Evolutionary conservation across 2,329 filamentous ascomycete species (phyloP).

Genomic region (Colletotrichum sansevieriae): DNA sequence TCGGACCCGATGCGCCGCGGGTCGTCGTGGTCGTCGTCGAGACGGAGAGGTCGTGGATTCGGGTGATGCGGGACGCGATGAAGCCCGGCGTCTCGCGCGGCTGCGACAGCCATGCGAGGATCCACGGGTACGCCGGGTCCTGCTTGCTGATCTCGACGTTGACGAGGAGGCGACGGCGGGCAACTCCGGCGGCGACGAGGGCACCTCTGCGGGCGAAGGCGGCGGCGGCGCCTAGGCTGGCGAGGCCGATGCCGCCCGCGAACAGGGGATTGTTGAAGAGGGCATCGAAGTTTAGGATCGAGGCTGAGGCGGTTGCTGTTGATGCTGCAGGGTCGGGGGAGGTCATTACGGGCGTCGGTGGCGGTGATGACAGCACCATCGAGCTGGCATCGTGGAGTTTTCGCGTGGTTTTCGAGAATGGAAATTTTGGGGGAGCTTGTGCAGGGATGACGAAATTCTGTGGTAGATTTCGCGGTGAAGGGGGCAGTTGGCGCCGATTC

Average conservation of each 20-base stretch:
- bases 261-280: slow-evolving; percentile 75
- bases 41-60: slow-evolving; percentile 71
- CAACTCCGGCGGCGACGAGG: slow-evolving; percentile 77
- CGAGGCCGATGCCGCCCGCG: slow-evolving; percentile 87
- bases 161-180: slow-evolving; percentile 89
- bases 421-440: slow-evolving; percentile 18
- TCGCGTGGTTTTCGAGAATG: not conserved
- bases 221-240: slow-evolving; percentile 84
- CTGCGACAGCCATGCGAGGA: slow-evolving; percentile 92
- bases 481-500: not conserved
- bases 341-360: slow-evolving; percentile 30
- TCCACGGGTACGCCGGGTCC: slow-evolving; percentile 93
- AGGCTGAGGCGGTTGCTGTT: not conserved
- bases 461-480: too few species aligned
- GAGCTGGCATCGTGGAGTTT: slow-evolving; percentile 23
- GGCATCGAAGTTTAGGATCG: slow-evolving; percentile 61
- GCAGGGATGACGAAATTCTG: slow-evolving; percentile 17
- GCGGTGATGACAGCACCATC: slow-evolving; percentile 12
- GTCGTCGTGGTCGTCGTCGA: slow-evolving; percentile 70
- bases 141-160: slow-evolving; percentile 96
- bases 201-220: slow-evolving; percentile 84
- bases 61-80: slow-evolving; percentile 68
- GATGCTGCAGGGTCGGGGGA: slow-evolving; percentile 14
- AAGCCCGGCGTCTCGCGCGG: slow-evolving; percentile 76
- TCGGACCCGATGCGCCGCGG: slow-evolving; percentile 70